A percentile compares a stretch with the other conserved stretches of the same genome.
These are phyloP conservation scores for Phalaenopsis aphrodite DNA, from an alignment of 106 monocot genomes.

Conservation along the genomic window DNA sequence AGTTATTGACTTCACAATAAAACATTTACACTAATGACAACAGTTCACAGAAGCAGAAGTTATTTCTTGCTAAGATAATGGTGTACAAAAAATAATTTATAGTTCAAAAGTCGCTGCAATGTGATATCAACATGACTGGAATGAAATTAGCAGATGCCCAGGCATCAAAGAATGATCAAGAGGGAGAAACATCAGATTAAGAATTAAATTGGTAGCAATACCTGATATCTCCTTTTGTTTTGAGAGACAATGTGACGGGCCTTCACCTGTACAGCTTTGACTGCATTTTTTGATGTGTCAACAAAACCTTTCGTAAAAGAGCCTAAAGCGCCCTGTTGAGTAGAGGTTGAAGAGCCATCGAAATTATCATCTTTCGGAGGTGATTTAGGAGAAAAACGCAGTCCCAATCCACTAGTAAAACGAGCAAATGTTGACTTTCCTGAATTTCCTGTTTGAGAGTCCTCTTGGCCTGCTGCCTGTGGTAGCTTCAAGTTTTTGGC, in stretches of 20 bases:
- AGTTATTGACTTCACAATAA: background rate
- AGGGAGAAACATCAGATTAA: background rate
- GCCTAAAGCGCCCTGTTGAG: constrained; percentile 68
- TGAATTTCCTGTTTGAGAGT: constrained; percentile 40
- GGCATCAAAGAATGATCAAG: background rate
- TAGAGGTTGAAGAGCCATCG: constrained; percentile 24
- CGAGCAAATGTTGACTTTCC: constrained; percentile 77
- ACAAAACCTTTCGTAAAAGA: constrained; percentile 86
- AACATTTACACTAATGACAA: background rate
- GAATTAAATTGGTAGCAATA: constrained; percentile 15
- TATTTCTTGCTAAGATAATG: background rate
- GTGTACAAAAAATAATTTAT: background rate
- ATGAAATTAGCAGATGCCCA: background rate
- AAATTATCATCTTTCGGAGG: constrained; percentile 34
- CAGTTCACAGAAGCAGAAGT: background rate
- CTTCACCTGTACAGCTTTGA: constrained; percentile 95
- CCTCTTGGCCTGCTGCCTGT: constrained; percentile 40
- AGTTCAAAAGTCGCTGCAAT: background rate
- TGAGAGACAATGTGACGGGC: constrained; percentile 97
- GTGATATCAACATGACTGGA: background rate
- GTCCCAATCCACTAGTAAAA: constrained; percentile 67
- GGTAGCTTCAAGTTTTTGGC: constrained; percentile 71
- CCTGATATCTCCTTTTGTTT: constrained; percentile 99
- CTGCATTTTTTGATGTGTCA: constrained; percentile 90
- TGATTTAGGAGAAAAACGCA: constrained; percentile 62